Base-by-base conservation (phyloP, 2,329 filamentous ascomycete genomes). In the Cytospora leucostoma region DNA sequence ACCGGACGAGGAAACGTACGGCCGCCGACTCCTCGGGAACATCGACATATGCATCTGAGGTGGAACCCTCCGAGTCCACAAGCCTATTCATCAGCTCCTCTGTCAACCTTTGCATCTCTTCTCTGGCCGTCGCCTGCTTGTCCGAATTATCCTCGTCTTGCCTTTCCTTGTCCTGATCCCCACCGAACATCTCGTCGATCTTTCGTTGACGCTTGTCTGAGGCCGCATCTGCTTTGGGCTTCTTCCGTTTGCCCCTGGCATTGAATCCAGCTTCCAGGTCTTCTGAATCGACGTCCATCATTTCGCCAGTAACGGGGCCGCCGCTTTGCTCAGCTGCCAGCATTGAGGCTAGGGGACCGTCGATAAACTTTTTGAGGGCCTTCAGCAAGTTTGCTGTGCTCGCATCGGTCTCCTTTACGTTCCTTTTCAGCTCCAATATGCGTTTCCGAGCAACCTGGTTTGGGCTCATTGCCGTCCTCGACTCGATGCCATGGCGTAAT, bases 301-400 rank as follows among this genome's bases (percentile, higher is more conserved):
- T 80, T 68, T 92, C 89, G 4, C 92, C 91, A 0, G 93, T 91
- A 12, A 93, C 88, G 0, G 92, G 92, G 0, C 92, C 92, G 8
- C 92, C 92, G 1, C 93, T 81, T 71, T 93, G 90, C 76, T 96
- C 92, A 0, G 91, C 90, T 7, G 91, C 92, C 51, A 96, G 80
- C 86, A 94, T 90, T 3, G 84, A 77, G 1, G 90, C 89, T 1
- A 96, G 81, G 49, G 86, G 83, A 51, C 85, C 78, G 66, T 91
- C 85, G 63, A 94, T 88, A 71, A 96, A 96, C 17, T 77, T 78
- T 67, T 88, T 84, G 61, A 96, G 81, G 0, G 84, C 81, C 63
- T 82, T 83, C 61, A 90, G 83, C 17, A 95, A 78, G 50, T 77
- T 80, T 1, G 79, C 78, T 1, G 87, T 88, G 67, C 88, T 84